These are phyloP conservation scores for Backusella morwellensis DNA, from an alignment of 192 early-diverging fungal genomes.

Conservation along the genomic window DNA sequence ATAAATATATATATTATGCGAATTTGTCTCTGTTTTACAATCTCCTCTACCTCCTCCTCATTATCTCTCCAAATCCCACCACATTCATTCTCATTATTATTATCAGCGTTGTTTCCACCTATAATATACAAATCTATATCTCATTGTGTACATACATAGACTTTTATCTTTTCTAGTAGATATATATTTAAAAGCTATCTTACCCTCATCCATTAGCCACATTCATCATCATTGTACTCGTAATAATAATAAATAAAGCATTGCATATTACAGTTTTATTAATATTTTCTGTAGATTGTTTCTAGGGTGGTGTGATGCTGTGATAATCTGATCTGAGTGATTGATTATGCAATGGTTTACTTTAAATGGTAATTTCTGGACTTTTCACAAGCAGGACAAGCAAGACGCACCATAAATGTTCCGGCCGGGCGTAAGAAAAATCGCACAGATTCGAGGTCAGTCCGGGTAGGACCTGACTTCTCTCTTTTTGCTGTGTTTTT, in stretches of 20 bases:
- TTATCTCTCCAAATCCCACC: not conserved
- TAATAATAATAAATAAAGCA: not conserved
- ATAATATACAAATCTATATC: not conserved
- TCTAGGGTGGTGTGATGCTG: not conserved
- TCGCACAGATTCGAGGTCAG: slow-evolving; percentile 1
- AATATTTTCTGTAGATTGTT: not conserved
- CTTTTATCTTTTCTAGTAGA: not conserved
- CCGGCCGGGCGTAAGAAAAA: not conserved
- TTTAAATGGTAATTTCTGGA: not conserved
- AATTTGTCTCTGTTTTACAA: not conserved
- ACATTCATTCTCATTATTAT: not conserved
- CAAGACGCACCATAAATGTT: not conserved
- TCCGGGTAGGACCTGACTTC: not conserved
- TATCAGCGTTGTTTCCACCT: not conserved
- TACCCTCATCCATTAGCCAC: not conserved
- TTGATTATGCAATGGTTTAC: not conserved
- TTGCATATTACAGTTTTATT: not conserved
- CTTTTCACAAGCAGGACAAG: not conserved
- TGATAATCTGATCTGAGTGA: not conserved
- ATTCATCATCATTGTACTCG: not conserved
- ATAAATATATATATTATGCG: not conserved
- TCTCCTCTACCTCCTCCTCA: not conserved
- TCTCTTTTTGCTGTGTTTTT: not conserved
- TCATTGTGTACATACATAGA: not conserved
- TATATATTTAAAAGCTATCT: not conserved